phyloP scores from a whole-genome alignment of 352 stramenopile species.

The Pythium folliculosum region DNA sequence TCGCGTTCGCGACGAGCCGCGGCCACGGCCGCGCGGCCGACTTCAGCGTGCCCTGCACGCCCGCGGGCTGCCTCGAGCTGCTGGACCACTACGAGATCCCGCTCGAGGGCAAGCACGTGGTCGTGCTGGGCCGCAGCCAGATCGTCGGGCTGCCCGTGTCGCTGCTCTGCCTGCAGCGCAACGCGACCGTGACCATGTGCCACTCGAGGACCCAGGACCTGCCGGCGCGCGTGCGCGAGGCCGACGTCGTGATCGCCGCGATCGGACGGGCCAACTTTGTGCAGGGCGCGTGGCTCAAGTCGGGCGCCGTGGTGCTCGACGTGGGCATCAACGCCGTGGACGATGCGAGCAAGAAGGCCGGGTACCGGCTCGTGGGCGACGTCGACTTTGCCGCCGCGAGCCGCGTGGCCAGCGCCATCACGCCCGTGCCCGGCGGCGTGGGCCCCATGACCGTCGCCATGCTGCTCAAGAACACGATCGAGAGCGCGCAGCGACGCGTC shows the following conservation, averaged over 20 bases:
- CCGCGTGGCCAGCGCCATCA: constrained; percentile 93
- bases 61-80: constrained; percentile 95
- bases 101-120: constrained; percentile 94
- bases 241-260: constrained; percentile 98
- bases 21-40: constrained; percentile 40
- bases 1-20: constrained; percentile 53
- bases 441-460: constrained; percentile 99
- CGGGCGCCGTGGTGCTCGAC: constrained; percentile 97
- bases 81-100: constrained; percentile 89
- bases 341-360: constrained; percentile 63
- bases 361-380: constrained; percentile 97
- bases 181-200: constrained; percentile 98
- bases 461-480: constrained; percentile 86
- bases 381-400: constrained; percentile 92
- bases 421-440: constrained; percentile 94
- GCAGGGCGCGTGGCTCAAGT: constrained; percentile 96
- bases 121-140: constrained; percentile 97
- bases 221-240: constrained; percentile 64
- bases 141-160: constrained; percentile 98
- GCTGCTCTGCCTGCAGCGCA: constrained; percentile 93
- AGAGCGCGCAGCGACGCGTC: constrained; percentile 45
- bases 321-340: constrained; percentile 99
- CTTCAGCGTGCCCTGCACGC: constrained; percentile 95
- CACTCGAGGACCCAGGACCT: constrained; percentile 95
- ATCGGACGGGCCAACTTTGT: constrained; percentile 94